These are phyloP conservation scores for Nepenthes mirabilis DNA, from an alignment of 148 eudicot species.

Conservation along the genomic window DNA sequence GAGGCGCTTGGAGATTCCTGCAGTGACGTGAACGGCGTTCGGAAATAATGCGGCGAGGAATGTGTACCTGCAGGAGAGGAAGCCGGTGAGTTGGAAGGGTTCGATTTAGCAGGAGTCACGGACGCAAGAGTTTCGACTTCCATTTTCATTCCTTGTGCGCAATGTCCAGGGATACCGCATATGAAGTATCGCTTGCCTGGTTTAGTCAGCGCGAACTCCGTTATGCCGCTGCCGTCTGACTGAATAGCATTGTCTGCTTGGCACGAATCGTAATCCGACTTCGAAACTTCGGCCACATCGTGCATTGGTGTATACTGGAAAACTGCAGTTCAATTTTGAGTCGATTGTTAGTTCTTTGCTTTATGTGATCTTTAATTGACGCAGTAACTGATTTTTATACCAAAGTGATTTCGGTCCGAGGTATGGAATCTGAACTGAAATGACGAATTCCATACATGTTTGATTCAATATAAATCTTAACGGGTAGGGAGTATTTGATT, in stretches of 20 bases:
- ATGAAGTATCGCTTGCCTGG: constrained; percentile 64
- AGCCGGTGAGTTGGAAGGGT: not conserved
- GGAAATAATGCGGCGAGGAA: constrained; percentile 5
- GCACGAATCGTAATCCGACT: constrained; percentile 51
- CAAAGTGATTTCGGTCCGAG: no score
- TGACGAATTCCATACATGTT: no score
- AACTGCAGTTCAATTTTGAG: constrained; percentile 21
- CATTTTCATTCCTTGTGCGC: constrained; percentile 54
- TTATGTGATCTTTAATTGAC: no score
- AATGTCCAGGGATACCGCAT: constrained; percentile 46
- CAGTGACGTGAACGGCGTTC: constrained; percentile 6
- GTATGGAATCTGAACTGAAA: no score
- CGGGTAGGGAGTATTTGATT: no score
- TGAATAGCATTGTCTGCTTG: constrained; percentile 21
- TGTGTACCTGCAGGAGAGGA: not conserved
- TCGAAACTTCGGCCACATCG: constrained; percentile 41
- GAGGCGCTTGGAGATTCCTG: constrained; percentile 3
- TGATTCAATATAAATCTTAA: no score
- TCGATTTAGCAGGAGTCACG: constrained; percentile 9
- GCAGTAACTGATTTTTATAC: no score
- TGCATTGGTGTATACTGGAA: constrained; percentile 39
- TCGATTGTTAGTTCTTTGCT: no score
- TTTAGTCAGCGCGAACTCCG: constrained; percentile 24
- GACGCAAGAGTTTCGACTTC: constrained; percentile 29
- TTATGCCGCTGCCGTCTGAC: constrained; percentile 21